phyloP scores from a whole-genome alignment of 176 grass and related monocot species.

The Tuctoria greenei region DNA sequence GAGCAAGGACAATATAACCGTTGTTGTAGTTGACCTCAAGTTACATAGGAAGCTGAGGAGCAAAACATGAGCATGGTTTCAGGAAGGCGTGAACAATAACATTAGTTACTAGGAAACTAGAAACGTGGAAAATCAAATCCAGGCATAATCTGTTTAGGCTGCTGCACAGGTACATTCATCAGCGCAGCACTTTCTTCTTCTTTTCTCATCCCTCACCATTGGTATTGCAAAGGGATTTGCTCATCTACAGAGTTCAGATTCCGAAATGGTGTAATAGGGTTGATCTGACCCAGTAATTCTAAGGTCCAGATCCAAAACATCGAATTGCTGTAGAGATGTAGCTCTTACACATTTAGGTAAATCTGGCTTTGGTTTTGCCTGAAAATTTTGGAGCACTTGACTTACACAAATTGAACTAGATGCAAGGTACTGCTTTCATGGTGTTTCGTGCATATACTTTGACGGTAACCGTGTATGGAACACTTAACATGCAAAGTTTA shows the following conservation, averaged over 20 bases:
- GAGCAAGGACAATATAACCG: constrained; percentile 84
- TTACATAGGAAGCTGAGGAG: constrained; percentile 72
- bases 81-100: constrained; percentile 19
- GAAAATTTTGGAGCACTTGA: neutral
- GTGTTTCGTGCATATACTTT: neutral
- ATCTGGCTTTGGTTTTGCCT: constrained; percentile 28
- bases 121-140: constrained; percentile 12
- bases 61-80: constrained; percentile 44
- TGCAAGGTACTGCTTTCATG: neutral
- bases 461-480: neutral
- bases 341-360: constrained; percentile 18
- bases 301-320: constrained; percentile 18
- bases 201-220: neutral
- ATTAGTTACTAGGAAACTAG: constrained; percentile 21
- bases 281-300: constrained; percentile 8
- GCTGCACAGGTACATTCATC: constrained; percentile 28
- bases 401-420: neutral
- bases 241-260: constrained; percentile 28
- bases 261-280: constrained; percentile 23
- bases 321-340: constrained; percentile 10
- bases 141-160: constrained; percentile 30
- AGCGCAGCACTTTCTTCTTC: constrained; percentile 33
- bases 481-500: neutral
- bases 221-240: constrained; percentile 34
- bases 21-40: constrained; percentile 78